These are phyloP conservation scores for Hamigera avellanea DNA, from an alignment of 495 filamentous ascomycete species.

Conservation along the genomic window DNA sequence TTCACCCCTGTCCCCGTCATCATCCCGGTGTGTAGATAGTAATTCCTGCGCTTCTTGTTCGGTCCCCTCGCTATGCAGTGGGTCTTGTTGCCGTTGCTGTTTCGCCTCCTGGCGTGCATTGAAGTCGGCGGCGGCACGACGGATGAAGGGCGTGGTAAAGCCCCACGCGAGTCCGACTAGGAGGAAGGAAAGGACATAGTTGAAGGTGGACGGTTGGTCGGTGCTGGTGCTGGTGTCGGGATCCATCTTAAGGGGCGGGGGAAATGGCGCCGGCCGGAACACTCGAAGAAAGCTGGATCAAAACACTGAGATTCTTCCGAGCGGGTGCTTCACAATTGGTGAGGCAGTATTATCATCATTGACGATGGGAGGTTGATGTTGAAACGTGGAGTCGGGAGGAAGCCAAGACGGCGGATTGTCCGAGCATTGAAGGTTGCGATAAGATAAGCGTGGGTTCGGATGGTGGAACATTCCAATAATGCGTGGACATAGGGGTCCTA, in stretches of 20 bases:
- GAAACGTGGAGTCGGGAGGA: too few relatives aligned
- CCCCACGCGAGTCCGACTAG: conserved; percentile 86
- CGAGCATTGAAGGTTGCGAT: too few relatives aligned
- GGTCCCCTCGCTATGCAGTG: conserved; percentile 2
- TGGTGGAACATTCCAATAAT: too few relatives aligned
- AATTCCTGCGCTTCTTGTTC: conserved; percentile 14
- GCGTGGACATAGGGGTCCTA: too few relatives aligned
- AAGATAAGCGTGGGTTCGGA: too few relatives aligned
- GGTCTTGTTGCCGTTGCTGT: conserved; percentile 7
- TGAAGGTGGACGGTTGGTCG: conserved; percentile 50
- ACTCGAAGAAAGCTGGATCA: too few relatives aligned
- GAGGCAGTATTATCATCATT: too few relatives aligned
- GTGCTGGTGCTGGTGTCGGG: conserved; percentile 12
- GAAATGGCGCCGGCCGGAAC: too few relatives aligned
- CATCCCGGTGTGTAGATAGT: conserved; percentile 3
- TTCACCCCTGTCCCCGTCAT: conserved; percentile 2
- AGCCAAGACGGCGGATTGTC: too few relatives aligned
- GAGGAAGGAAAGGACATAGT: conserved; percentile 79
- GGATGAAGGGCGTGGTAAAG: conserved; percentile 48
- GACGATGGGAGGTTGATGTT: too few relatives aligned
- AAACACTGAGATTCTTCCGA: too few relatives aligned
- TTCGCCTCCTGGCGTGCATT: conserved; percentile 35
- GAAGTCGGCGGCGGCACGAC: conserved; percentile 46
- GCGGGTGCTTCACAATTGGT: too few relatives aligned
- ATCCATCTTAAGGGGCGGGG: conserved; percentile 10